phyloP scores from a whole-genome alignment of 2,329 filamentous ascomycete species.

The Madurella fahalii region DNA sequence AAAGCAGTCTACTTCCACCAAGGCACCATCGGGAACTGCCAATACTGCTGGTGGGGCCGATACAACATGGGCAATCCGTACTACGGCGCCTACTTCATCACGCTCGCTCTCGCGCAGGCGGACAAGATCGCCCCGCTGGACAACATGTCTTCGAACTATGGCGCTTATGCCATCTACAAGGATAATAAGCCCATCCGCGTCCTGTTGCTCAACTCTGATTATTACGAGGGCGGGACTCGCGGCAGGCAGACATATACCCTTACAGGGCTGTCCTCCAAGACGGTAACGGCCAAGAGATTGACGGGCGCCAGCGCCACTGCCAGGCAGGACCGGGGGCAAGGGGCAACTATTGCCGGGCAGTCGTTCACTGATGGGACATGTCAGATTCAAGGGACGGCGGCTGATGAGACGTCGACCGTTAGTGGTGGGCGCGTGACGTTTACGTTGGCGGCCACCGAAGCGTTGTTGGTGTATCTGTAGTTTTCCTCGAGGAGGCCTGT shows the following conservation, averaged over 20 bases:
- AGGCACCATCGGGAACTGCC: slow-evolving; percentile 49
- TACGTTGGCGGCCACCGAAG: slow-evolving; percentile 43
- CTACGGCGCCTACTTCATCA: slow-evolving; percentile 40
- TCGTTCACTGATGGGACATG: slow-evolving; percentile 44
- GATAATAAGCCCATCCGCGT: slow-evolving; percentile 34
- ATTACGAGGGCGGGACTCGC: slow-evolving; percentile 34
- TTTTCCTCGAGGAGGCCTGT: background rate
- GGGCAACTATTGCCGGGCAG: slow-evolving; percentile 43
- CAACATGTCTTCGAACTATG: slow-evolving; percentile 38
- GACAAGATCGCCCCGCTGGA: slow-evolving; percentile 44
- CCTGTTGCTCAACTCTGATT: slow-evolving; percentile 46
- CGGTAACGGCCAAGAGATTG: slow-evolving; percentile 27
- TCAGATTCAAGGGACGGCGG: slow-evolving; percentile 38
- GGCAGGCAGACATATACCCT: slow-evolving; percentile 39
- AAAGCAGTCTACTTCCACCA: slow-evolving; percentile 48
- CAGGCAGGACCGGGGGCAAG: slow-evolving; percentile 41
- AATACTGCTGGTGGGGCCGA: slow-evolving; percentile 46
- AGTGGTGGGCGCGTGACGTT: slow-evolving; percentile 37
- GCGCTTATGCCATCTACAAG: slow-evolving; percentile 43
- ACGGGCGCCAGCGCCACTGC: slow-evolving; percentile 38
- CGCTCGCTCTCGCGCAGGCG: slow-evolving; percentile 41
- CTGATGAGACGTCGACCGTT: slow-evolving; percentile 34
- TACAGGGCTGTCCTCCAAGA: slow-evolving; percentile 38
- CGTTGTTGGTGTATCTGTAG: slow-evolving; percentile 44
- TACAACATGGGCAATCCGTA: slow-evolving; percentile 49